These are phyloP conservation scores for Fusarium sp. DNA, from an alignment of 2,329 filamentous ascomycete genomes.

Conservation along the genomic window DNA sequence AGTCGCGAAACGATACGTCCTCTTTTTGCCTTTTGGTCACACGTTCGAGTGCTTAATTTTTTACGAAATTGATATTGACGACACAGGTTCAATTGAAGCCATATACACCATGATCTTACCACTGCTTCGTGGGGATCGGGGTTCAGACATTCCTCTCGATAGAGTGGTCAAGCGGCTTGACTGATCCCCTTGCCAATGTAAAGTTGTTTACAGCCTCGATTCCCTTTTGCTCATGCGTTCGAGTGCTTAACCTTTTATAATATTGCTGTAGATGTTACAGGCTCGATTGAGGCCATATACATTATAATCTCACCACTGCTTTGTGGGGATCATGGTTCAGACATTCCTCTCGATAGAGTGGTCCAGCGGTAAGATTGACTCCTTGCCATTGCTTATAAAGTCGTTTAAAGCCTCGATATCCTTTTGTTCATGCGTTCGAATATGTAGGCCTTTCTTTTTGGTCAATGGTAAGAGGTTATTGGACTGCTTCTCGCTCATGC, in stretches of 20 bases:
- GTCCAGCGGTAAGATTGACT: accelerated
- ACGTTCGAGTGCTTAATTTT: not conserved
- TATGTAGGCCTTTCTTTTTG: not conserved
- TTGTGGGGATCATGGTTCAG: not conserved
- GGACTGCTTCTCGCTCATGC: not conserved
- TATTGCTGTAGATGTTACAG: no score
- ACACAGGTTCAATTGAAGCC: not conserved
- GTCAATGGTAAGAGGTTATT: accelerated
- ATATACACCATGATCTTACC: not conserved
- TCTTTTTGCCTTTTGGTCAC: not conserved
- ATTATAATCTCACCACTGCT: not conserved
- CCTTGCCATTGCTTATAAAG: not conserved
- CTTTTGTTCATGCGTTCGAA: not conserved
- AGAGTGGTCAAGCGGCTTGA: not conserved
- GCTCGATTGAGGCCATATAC: not conserved
- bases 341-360: not conserved
- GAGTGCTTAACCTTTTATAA: not conserved
- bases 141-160: not conserved
- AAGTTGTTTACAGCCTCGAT: not conserved
- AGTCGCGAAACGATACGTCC: not conserved
- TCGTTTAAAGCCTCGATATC: not conserved
- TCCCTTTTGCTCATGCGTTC: not conserved
- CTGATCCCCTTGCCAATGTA: not conserved
- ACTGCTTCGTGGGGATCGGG: not conserved
- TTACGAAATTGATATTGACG: accelerated